Base-by-base conservation (phyloP, 164 flowering plant genomes). In the Dillenia suffruticosa region DNA sequence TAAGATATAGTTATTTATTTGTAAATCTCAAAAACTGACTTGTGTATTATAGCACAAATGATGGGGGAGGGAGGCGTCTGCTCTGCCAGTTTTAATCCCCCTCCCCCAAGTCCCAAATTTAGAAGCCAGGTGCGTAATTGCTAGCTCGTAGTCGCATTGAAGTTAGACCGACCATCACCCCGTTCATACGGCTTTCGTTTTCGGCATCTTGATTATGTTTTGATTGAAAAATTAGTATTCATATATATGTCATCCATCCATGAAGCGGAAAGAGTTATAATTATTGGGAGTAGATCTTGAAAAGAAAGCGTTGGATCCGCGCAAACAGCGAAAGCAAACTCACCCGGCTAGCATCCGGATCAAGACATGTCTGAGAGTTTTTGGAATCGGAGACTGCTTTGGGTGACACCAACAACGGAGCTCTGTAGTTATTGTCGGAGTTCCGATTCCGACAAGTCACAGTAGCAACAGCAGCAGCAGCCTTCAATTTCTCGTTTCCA, bases 341-440 rank as follows among this genome's bases (percentile, higher is more conserved):
- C 54, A 92, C 97, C 32, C 84, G 59, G 81, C 92, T 89, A 1
- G 97, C 96, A 57, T 92, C 97, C 17, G 96, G 97, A 51, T 92
- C 92, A 43, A 92, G 94, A 63, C 97, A 92, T 1, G 96, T 89
- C 77, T 87, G 94, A 11, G 94, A 76, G 63, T 76, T 81, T 56
- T 59, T 72, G 43, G 96, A 84, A 72, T 92, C 96, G 0, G 96
- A 89, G 59, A 92, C 97, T 0, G 96, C 96, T 58, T 76, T 81
- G 8, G 97, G 97, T 26, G 88, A 81, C 14, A 88, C 89, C 43
- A 80, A 15, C n/a, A 69, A 12, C 46, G 82, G 79, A 24, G 44
- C 17, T 55, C 79, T 77, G 10, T 32, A 51, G 19, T 43, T 59
- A 14, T 49, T 6, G 5, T 53, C 44, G 7, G 16, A 5, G 45